These are phyloP conservation scores for Flaveria trinervia DNA, from an alignment of 129 eudicot genomes.

Conservation along the genomic window DNA sequence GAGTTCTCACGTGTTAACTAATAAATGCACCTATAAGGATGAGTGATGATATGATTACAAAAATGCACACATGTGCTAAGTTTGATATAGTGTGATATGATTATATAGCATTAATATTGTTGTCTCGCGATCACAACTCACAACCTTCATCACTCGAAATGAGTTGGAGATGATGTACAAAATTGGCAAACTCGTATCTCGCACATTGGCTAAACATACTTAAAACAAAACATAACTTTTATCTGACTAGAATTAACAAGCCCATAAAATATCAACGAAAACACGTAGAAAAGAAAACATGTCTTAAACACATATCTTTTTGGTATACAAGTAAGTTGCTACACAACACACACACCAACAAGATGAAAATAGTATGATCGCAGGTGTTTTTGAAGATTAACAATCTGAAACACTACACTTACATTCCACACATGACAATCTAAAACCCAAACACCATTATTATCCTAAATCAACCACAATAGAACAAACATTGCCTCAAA, in stretches of 20 bases:
- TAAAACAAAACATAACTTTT: neutral
- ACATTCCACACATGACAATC: neutral
- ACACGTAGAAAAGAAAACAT: neutral
- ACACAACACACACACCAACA: neutral
- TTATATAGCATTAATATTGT: no score
- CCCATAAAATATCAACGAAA: neutral
- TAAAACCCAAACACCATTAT: constrained; percentile 5
- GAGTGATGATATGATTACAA: no score
- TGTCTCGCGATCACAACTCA: no score
- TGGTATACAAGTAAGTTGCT: neutral
- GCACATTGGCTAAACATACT: no score
- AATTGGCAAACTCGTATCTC: no score
- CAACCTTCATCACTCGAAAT: no score
- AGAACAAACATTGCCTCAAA: neutral
- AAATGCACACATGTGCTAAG: no score
- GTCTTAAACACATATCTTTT: neutral
- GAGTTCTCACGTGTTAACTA: no score
- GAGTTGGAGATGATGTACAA: no score
- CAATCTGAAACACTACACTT: neutral
- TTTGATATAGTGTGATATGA: no score
- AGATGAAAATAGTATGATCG: neutral
- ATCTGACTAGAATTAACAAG: neutral
- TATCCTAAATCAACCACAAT: neutral
- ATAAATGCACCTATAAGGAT: no score
- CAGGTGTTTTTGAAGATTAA: neutral